A percentile compares a stretch with the other conserved stretches of the same genome.
Evolutionary conservation across 148 eudicot species (phyloP).

Genomic region (Salicornia ramosissima): DNA sequence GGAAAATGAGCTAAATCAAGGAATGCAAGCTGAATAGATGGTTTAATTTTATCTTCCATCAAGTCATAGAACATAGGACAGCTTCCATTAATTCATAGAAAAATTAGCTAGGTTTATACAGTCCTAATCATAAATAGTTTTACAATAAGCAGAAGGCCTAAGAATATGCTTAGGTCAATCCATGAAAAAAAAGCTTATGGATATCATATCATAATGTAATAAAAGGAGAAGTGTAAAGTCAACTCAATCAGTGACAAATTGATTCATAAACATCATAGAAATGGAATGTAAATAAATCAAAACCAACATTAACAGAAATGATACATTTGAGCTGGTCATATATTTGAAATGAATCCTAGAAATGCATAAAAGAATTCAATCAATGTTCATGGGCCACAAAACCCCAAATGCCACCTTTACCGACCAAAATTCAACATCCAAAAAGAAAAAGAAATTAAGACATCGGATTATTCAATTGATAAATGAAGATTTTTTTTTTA

Average conservation of each 20-base stretch:
- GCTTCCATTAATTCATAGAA: too few relatives aligned
- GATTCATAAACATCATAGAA: conserved; percentile 4
- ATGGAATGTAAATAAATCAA: not conserved
- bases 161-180: too few relatives aligned
- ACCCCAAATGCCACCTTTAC: conserved; percentile 12
- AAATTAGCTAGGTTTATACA: too few relatives aligned
- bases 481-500: conserved; percentile 7
- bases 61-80: too few relatives aligned
- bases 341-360: conserved; percentile 5
- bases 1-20: not conserved
- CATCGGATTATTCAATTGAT: not conserved
- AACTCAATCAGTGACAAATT: conserved; percentile 18
- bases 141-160: too few relatives aligned
- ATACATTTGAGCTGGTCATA: conserved; percentile 5
- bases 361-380: not conserved
- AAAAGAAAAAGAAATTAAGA: not conserved
- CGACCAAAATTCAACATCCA: not conserved
- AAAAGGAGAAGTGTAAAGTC: conserved; percentile 15
- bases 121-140: too few relatives aligned
- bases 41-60: too few relatives aligned
- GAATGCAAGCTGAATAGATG: conserved; percentile 8
- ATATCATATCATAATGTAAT: not conserved
- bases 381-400: conserved; percentile 27
- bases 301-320: not conserved
- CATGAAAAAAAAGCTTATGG: too few relatives aligned